Base-by-base conservation (phyloP, 768 basidiomycete genomes). In the Tylopilus felleus region DNA sequence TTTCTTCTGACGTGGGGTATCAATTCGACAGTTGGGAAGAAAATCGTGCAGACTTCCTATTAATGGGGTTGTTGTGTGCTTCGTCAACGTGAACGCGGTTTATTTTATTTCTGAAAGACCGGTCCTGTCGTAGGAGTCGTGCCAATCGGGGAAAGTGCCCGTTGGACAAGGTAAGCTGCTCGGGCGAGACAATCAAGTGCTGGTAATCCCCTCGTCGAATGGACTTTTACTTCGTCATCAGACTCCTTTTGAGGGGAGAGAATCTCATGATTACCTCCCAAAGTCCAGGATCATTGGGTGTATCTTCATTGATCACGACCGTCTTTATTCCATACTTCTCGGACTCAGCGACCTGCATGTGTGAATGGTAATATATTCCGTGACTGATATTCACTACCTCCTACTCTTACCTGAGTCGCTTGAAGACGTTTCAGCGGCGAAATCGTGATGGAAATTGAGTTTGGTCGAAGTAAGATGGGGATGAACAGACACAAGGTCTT, bases 251-350 rank as follows among this genome's bases (percentile, higher is more conserved):
- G 25, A 27, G 25, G 4, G 7, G 25, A 27, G 25, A 27, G 25
- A 4, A 27, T 27, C 25, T 27, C 4, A 27, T 4, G 3, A 4
- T 27, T 27, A 27, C 25, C 25, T 27, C n/a, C 50, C 53, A 55
- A 3, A 55, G 42, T 40, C 9, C 10, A 1, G 2, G 4, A 25
- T 53, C 51, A 39, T 5, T 5, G 0, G 39, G 31, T 1, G 57
- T 59, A 28, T 55, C 53, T n/a, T 55, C 53, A 27, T 59, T 59
- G 17, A 59, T 59, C 2, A 44, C 27, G 0, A 56, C 36, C 1
- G 44, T 50, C 14, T 25, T 45, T 48, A 59, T 46, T 0, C 36
- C 23, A 28, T 35, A 59, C 1, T 8, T 35, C 21, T 55, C 16
- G 4, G 31, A 45, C 38, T 59, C 31, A 8, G 28, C 1, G 8